Evolutionary conservation across 176 grass and related monocot genomes (phyloP).

Genomic region (Lolium perenne): DNA sequence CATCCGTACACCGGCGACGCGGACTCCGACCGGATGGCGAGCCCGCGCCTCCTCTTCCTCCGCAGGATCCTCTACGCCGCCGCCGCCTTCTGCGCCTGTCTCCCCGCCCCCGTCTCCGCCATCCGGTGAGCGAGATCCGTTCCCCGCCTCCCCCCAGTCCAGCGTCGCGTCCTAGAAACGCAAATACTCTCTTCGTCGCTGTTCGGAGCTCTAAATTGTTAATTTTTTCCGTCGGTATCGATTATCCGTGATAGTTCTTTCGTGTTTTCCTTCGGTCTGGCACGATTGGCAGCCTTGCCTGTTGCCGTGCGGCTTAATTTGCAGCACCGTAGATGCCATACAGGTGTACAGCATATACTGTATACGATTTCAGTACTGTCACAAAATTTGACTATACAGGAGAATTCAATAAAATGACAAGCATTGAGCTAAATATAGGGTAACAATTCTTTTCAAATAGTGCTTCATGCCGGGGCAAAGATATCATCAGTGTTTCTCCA

Average conservation of each 20-base stretch:
- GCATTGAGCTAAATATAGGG: neutral
- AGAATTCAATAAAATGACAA: neutral
- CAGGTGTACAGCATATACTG: neutral
- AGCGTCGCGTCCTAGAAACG: neutral
- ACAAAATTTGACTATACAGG: neutral
- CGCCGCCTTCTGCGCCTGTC: slow-evolving; percentile 10
- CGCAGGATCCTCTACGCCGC: neutral
- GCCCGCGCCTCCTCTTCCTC: neutral
- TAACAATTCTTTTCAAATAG: neutral
- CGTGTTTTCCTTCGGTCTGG: neutral
- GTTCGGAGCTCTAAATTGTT: neutral
- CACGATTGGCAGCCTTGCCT: neutral
- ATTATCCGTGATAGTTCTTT: neutral
- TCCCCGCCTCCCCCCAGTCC: neutral
- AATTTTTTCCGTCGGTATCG: neutral
- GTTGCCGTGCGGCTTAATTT: neutral
- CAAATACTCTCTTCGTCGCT: neutral
- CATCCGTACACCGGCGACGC: neutral
- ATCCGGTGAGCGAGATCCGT: slow-evolving; percentile 58
- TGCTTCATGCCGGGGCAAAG: neutral
- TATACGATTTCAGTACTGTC: neutral
- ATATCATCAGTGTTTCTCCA: neutral
- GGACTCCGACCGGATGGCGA: slow-evolving; percentile 8
- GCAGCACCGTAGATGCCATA: neutral
- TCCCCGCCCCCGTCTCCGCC: slow-evolving; percentile 20